A percentile compares a stretch with the other conserved stretches of the same genome.
These are phyloP conservation scores for Lipomyces starkeyi DNA, from an alignment of 805 yeast genomes.

Conservation along the genomic window DNA sequence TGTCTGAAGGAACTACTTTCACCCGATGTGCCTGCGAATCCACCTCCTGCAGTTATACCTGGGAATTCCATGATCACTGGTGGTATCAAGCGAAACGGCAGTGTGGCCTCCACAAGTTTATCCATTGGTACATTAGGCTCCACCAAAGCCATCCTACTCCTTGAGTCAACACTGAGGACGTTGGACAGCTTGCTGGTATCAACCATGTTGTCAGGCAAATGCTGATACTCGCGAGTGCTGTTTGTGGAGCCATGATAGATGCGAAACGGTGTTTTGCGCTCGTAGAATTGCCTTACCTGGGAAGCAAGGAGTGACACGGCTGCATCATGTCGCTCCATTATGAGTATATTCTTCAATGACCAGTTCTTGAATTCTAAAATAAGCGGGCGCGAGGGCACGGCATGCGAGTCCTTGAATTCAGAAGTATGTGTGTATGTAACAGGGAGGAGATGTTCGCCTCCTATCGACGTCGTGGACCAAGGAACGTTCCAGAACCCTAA, in stretches of 20 bases:
- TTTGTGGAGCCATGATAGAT: slow-evolving; percentile 15
- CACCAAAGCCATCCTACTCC: slow-evolving; percentile 4
- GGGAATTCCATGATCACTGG: slow-evolving; percentile 15
- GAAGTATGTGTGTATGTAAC: too few species aligned
- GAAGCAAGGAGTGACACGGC: slow-evolving; percentile 9
- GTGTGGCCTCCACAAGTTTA: slow-evolving; percentile 8
- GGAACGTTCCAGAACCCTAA: too few species aligned
- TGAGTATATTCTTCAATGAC: neutral
- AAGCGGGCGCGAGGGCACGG: too few species aligned
- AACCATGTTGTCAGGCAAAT: slow-evolving; percentile 10
- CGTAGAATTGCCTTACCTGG: slow-evolving; percentile 7
- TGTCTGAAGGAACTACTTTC: slow-evolving; percentile 11
- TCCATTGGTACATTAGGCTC: slow-evolving; percentile 15
- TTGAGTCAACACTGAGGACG: neutral
- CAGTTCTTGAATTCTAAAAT: too few species aligned
- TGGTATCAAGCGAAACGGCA: neutral
- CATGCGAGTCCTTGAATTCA: too few species aligned
- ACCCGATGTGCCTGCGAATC: slow-evolving; percentile 12
- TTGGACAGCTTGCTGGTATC: slow-evolving; percentile 12
- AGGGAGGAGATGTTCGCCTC: too few species aligned
- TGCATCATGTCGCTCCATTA: slow-evolving; percentile 7
- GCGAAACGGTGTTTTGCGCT: slow-evolving; percentile 5
- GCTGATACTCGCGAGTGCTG: slow-evolving; percentile 13
- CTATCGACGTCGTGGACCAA: too few species aligned
- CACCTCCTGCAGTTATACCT: slow-evolving; percentile 15